Conservation (phyloP, 2,329 filamentous ascomycete genomes). For the Bisporella sp. region DNA sequence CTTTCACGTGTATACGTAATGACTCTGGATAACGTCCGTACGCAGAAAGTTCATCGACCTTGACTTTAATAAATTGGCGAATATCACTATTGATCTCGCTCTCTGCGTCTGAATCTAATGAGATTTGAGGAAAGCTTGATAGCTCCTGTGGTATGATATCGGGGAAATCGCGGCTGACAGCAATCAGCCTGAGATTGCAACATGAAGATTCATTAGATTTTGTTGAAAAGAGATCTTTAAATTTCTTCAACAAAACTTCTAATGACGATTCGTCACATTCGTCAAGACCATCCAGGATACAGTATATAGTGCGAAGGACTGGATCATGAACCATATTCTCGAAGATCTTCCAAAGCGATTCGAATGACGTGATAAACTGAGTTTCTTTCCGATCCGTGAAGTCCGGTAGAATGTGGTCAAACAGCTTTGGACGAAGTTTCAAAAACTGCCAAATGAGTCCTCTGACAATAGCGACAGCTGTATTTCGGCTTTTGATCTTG, state of each 20-base stretch:
- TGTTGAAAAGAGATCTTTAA: slow-evolving; percentile 9
- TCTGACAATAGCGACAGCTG: slow-evolving; percentile 32
- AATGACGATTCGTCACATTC: no score
- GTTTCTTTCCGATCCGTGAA: no score
- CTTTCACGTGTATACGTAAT: slow-evolving; percentile 10
- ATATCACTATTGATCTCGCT: slow-evolving; percentile 19
- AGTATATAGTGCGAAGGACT: no score
- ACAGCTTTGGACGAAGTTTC: slow-evolving; percentile 2
- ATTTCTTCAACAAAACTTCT: no score
- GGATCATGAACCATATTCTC: no score
- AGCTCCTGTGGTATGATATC: slow-evolving; percentile 10
- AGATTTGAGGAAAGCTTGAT: slow-evolving; percentile 13
- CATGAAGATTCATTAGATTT: slow-evolving; percentile 2
- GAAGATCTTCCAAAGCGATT: no score
- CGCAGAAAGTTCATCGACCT: slow-evolving; percentile 14
- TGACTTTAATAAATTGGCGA: slow-evolving; percentile 18
- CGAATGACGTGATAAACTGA: no score
- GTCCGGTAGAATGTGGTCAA: no score
- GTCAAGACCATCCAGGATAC: no score
- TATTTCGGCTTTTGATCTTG: slow-evolving; percentile 32
- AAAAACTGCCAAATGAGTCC: slow-evolving; percentile 37
- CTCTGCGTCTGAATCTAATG: slow-evolving; percentile 21
- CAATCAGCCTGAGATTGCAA: slow-evolving; percentile 16
- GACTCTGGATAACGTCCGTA: slow-evolving; percentile 10
- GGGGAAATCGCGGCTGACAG: slow-evolving; percentile 18